phyloP scores from a whole-genome alignment of 2,329 filamentous ascomycete genomes.

The Talaromyces sp. region DNA sequence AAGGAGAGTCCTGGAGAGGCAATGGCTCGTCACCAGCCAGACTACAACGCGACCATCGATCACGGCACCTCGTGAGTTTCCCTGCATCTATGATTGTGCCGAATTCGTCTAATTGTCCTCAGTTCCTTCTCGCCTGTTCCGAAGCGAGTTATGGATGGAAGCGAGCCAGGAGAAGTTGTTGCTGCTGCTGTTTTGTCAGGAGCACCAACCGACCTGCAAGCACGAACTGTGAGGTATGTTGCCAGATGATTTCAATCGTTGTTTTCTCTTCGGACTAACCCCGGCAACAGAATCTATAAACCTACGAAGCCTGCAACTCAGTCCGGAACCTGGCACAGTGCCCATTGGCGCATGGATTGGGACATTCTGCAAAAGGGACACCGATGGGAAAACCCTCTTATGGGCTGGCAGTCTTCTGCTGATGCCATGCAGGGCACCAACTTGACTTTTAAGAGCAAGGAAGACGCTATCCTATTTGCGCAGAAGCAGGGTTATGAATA shows the following conservation, averaged over 20 bases:
- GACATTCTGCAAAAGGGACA: conserved; percentile 87
- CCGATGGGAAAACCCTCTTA: conserved; percentile 96
- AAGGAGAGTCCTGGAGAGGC: conserved; percentile 46
- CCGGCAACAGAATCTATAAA: conserved; percentile 69
- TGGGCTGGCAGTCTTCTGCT: conserved; percentile 96
- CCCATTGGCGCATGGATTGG: conserved; percentile 98
- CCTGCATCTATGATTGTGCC: conserved; percentile 1
- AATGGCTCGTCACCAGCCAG: conserved; percentile 62
- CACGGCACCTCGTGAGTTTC: conserved; percentile 78
- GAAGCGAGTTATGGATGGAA: conserved; percentile 83
- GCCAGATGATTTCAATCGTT: not conserved
- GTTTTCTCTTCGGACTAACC: not conserved
- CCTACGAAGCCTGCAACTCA: conserved; percentile 93
- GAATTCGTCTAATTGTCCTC: conserved; percentile 21
- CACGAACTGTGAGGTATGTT: conserved; percentile 80
- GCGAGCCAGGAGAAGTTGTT: conserved; percentile 67
- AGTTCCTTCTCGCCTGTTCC: conserved; percentile 90
- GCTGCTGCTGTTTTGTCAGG: conserved; percentile 85
- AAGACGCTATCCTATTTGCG: conserved; percentile 90
- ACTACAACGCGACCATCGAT: conserved; percentile 76
- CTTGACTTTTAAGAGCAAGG: conserved; percentile 84
- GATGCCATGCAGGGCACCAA: conserved; percentile 94
- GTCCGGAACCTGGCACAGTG: conserved; percentile 77
- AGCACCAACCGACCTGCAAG: conserved; percentile 88
- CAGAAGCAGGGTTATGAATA: conserved; percentile 99